Conservation (phyloP, 1,284 basidiomycete species). For the Fomes fomentarius region DNA sequence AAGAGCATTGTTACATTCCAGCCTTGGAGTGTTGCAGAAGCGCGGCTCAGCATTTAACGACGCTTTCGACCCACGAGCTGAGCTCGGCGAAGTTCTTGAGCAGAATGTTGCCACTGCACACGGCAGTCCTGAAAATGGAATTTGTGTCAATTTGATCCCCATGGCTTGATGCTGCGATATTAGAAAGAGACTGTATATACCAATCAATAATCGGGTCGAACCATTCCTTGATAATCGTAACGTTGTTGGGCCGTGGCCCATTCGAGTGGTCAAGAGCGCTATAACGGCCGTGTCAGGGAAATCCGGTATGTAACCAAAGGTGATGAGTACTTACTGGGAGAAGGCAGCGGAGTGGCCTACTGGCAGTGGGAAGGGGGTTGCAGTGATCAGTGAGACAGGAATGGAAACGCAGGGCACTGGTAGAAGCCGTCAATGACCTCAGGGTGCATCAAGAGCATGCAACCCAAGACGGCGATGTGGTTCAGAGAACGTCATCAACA, state of each 20-base stretch:
- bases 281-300: neutral
- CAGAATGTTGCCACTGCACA: neutral
- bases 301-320: neutral
- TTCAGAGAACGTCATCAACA: no score
- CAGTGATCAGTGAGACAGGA: no score
- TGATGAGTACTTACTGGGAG: neutral
- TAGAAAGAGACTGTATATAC: neutral
- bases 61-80: neutral
- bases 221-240: neutral
- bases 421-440: conserved; percentile 1
- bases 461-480: no score
- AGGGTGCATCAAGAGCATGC: no score
- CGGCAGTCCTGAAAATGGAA: neutral
- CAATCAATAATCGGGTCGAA: neutral
- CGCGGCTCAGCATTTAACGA: neutral
- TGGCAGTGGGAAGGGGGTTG: no score
- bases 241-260: neutral
- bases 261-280: neutral
- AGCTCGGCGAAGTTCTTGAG: neutral
- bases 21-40: no score
- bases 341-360: no score
- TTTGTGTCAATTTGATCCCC: no score
- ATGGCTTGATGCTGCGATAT: neutral
- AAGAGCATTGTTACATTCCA: no score
- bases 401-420: no score